Conservation (phyloP, 2,329 filamentous ascomycete genomes). For the Cordyceps farinosa region DNA sequence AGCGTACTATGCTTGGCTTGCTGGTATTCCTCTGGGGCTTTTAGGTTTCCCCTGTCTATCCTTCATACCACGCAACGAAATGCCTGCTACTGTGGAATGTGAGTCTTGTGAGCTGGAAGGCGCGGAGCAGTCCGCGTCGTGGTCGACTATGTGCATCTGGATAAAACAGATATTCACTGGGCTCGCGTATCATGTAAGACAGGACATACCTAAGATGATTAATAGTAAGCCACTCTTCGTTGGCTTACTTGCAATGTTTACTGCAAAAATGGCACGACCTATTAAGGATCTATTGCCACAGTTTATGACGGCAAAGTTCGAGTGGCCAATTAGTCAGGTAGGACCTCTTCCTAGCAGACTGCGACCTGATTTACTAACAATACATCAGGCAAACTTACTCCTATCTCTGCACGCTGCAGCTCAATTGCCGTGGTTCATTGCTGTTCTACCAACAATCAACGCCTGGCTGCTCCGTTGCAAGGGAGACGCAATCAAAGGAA, state of each 20-base stretch:
- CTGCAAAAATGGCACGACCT: not conserved
- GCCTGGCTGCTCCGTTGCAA: not conserved
- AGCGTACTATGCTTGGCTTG: not conserved
- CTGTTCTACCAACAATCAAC: not conserved
- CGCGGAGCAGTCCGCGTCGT: not conserved
- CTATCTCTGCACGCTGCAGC: not conserved
- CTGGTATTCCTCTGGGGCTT: not conserved
- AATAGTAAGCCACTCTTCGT: not conserved
- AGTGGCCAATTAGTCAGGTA: conserved; percentile 14
- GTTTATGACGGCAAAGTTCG: conserved; percentile 9
- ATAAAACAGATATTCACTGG: not conserved
- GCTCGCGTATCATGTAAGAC: not conserved
- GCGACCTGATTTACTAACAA: not conserved
- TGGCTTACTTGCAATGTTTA: not conserved
- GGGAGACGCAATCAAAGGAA: not conserved
- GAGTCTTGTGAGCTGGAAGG: not conserved
- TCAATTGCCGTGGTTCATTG: conserved; percentile 7
- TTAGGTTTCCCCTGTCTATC: not conserved
- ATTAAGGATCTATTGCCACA: not conserved
- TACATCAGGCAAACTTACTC: not conserved
- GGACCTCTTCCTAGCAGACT: not conserved
- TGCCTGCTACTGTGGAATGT: too few species aligned
- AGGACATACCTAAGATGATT: not conserved
- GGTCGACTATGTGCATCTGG: not conserved
- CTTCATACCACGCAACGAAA: not conserved